Percentiles rank a stretch among this genome's conserved stretches.
Conservation (phyloP, 495 filamentous ascomycete species). For the Podospora fimiseda region DNA sequence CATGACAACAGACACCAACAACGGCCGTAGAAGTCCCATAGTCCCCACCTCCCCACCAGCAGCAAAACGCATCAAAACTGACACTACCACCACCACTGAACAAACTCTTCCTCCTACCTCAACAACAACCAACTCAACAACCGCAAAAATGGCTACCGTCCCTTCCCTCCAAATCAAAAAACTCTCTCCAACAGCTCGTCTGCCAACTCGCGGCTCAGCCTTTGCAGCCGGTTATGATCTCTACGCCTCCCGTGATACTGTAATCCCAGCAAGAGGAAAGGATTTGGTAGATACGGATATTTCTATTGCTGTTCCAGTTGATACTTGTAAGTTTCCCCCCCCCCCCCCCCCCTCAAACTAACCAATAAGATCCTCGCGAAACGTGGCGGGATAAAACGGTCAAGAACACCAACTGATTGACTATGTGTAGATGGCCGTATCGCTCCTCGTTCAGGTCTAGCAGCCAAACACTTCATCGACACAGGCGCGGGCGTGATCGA, state of each 20-base stretch:
- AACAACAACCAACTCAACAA: constrained; percentile 9
- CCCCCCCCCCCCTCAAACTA: too few species aligned
- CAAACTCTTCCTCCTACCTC: constrained; percentile 7
- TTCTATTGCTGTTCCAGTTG: constrained; percentile 76
- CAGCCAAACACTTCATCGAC: constrained; percentile 89
- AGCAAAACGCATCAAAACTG: constrained; percentile 44
- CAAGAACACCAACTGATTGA: too few species aligned
- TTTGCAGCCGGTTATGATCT: constrained; percentile 93
- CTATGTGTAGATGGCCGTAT: constrained; percentile 94
- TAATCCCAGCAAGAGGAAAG: constrained; percentile 75
- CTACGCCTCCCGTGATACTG: constrained; percentile 64
- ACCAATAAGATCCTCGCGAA: neutral
- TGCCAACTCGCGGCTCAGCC: constrained; percentile 81
- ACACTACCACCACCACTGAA: neutral
- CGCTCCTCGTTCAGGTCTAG: constrained; percentile 86
- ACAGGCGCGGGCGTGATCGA: constrained; percentile 94
- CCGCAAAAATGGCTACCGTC: constrained; percentile 20
- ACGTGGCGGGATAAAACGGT: too few species aligned
- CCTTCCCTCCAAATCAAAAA: constrained; percentile 79
- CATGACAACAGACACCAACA: constrained; percentile 51
- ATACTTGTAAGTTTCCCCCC: constrained; percentile 68
- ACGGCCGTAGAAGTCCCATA: constrained; percentile 29
- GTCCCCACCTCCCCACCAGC: constrained; percentile 39
- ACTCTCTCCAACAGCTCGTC: constrained; percentile 60
- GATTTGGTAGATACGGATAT: constrained; percentile 85